phyloP scores from a whole-genome alignment of 129 eudicot genomes.

The Kitagawia praeruptora region DNA sequence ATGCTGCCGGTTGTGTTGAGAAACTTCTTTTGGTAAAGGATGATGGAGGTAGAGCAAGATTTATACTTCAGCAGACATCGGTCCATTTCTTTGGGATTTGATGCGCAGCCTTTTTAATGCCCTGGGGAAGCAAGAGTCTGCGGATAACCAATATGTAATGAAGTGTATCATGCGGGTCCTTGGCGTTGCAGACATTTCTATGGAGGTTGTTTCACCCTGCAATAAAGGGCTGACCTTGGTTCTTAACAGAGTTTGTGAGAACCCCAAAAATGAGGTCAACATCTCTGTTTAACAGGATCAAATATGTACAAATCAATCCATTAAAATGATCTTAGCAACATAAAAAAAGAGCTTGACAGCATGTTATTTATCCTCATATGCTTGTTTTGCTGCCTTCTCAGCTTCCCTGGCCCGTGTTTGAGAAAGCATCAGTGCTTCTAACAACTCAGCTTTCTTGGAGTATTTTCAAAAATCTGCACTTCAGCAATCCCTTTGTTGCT shows the following conservation, averaged over 20 bases:
- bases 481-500: too few relatives aligned
- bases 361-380: too few relatives aligned
- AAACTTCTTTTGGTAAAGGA: constrained; percentile 80
- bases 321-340: too few relatives aligned
- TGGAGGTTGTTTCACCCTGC: constrained; percentile 59
- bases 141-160: constrained; percentile 90
- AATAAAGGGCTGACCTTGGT: constrained; percentile 53
- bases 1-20: constrained; percentile 89
- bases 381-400: too few relatives aligned
- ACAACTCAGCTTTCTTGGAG: too few relatives aligned
- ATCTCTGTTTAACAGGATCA: too few relatives aligned
- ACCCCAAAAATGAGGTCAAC: constrained; percentile 59
- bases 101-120: constrained; percentile 85
- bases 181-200: constrained; percentile 72
- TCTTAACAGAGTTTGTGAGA: constrained; percentile 72
- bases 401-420: too few relatives aligned
- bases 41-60: constrained; percentile 28
- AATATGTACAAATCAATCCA: too few relatives aligned
- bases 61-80: constrained; percentile 58
- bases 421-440: too few relatives aligned
- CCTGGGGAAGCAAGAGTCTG: constrained; percentile 71
- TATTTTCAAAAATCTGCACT: too few relatives aligned
- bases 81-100: constrained; percentile 57
- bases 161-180: constrained; percentile 94
- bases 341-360: too few relatives aligned